Conservation (phyloP, 495 filamentous ascomycete genomes). For the Parachaetomium inaequale region DNA sequence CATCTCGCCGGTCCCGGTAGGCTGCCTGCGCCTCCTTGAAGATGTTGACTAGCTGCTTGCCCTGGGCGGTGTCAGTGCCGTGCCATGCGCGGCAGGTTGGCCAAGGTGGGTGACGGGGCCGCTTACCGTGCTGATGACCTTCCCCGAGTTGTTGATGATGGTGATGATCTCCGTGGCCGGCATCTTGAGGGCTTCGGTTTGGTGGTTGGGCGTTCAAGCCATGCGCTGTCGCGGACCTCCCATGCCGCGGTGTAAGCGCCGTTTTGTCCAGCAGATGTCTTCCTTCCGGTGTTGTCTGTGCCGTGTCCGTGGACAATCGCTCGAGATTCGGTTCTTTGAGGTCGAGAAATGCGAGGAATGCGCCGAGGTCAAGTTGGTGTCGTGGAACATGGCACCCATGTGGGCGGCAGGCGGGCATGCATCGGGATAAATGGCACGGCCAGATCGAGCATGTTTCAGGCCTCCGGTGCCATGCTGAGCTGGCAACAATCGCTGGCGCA, state of each 20-base stretch:
- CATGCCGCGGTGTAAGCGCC: slow-evolving; percentile 5
- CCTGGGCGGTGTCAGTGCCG: slow-evolving; percentile 48
- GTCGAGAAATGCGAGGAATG: neutral
- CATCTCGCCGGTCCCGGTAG: slow-evolving; percentile 78
- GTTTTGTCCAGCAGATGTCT: too few relatives aligned
- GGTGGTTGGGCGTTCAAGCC: neutral
- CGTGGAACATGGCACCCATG: neutral
- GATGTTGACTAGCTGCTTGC: slow-evolving; percentile 80
- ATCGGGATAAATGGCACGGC: neutral
- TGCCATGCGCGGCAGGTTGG: slow-evolving; percentile 9
- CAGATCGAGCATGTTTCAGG: slow-evolving; percentile 22
- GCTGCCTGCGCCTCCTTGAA: slow-evolving; percentile 85
- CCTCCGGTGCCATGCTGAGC: slow-evolving; percentile 15
- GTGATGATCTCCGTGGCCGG: slow-evolving; percentile 67
- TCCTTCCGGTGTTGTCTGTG: neutral
- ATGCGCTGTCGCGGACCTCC: neutral
- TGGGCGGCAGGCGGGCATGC: neutral
- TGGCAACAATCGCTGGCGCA: slow-evolving; percentile 13
- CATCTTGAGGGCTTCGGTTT: slow-evolving; percentile 35
- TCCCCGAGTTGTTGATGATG: slow-evolving; percentile 87
- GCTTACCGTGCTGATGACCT: slow-evolving; percentile 86
- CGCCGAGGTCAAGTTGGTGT: neutral
- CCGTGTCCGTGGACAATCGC: neutral
- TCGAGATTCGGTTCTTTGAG: neutral
- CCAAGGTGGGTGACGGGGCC: neutral